These are phyloP conservation scores for Flaveria floridana DNA, from an alignment of 140 eudicot genomes.

Conservation along the genomic window DNA sequence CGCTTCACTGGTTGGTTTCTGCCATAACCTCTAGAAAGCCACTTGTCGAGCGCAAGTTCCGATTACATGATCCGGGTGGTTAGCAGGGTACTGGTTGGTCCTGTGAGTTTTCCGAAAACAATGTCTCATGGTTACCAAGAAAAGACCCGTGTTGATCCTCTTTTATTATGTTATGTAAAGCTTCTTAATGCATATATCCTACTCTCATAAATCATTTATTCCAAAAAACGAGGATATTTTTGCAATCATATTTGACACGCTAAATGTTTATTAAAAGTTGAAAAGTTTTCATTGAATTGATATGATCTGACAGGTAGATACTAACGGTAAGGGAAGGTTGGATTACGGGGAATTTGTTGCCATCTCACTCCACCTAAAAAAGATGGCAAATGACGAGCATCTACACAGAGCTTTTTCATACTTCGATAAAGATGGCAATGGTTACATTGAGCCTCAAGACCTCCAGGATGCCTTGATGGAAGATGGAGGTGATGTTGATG, in stretches of 20 bases:
- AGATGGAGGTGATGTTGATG: constrained; percentile 57
- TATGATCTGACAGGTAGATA: constrained; percentile 53
- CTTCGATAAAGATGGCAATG: constrained; percentile 70
- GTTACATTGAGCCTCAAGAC: constrained; percentile 72
- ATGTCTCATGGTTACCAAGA: neutral
- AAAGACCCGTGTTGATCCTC: neutral
- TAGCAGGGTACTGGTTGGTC: too few species aligned
- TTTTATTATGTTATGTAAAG: neutral
- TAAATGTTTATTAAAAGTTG: neutral
- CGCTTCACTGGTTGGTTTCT: too few species aligned
- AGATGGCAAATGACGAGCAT: constrained; percentile 80
- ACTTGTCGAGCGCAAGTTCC: too few species aligned
- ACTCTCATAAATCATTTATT: neutral
- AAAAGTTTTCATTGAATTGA: constrained; percentile 2
- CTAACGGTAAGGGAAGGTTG: constrained; percentile 63
- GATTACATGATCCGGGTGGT: too few species aligned
- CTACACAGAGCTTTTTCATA: constrained; percentile 76
- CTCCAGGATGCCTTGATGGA: constrained; percentile 71
- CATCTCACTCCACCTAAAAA: constrained; percentile 67
- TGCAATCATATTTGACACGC: neutral
- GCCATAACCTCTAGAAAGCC: too few species aligned
- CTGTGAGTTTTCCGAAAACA: too few species aligned
- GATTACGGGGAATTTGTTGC: constrained; percentile 80
- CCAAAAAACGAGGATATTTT: neutral
- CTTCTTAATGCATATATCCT: too few species aligned